Conservation (phyloP, 805 yeast species). For the Debaryomyces prosopidis region DNA sequence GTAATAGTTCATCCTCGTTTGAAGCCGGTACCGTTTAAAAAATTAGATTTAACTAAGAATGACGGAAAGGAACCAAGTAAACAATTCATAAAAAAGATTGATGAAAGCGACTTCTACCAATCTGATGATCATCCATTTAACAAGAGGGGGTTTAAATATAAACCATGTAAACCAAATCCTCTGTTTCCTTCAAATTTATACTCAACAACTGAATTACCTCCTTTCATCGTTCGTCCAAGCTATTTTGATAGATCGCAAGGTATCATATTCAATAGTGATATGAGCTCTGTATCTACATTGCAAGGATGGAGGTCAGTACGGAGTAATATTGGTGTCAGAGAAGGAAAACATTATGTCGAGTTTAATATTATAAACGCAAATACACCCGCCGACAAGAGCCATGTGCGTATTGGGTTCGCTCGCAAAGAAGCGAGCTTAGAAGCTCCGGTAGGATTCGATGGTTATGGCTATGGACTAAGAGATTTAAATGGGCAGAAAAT, state of each 20-base stretch:
- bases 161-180: conserved; percentile 74
- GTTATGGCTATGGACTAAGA: conserved; percentile 88
- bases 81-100: conserved; percentile 1
- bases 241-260: conserved; percentile 72
- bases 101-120: conserved; percentile 32
- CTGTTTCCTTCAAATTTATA: conserved; percentile 57
- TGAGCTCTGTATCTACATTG: conserved; percentile 50
- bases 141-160: conserved; percentile 77
- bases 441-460: conserved; percentile 95
- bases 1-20: conserved; percentile 35
- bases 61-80: conserved; percentile 6
- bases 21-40: conserved; percentile 33
- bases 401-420: conserved; percentile 81
- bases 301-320: conserved; percentile 83
- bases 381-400: conserved; percentile 34
- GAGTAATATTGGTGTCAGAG: conserved; percentile 70
- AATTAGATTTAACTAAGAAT: conserved; percentile 14
- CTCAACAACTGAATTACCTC: conserved; percentile 73
- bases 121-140: conserved; percentile 82
- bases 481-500: conserved; percentile 75
- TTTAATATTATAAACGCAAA: conserved; percentile 54
- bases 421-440: conserved; percentile 87
- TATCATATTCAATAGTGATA: conserved; percentile 32
- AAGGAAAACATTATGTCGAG: conserved; percentile 83
- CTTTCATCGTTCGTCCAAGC: conserved; percentile 56